Percentiles rank a stretch among this genome's conserved stretches.
Evolutionary conservation across 495 filamentous ascomycete genomes (phyloP).

Genomic region (Glonium stellatum): DNA sequence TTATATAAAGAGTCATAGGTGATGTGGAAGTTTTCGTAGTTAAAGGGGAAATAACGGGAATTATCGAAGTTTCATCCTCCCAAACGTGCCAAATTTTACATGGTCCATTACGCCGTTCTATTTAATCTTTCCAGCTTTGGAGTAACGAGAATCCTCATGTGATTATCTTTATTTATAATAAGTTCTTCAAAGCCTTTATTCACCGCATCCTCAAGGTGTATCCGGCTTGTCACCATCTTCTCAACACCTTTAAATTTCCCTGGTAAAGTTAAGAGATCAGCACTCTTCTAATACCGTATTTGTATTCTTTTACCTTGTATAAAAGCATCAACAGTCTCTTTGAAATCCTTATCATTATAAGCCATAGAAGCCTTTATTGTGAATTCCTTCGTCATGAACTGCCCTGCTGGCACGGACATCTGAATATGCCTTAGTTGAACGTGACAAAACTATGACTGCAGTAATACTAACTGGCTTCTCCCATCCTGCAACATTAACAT

Average conservation of each 20-base stretch:
- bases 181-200: slow-evolving; percentile 29
- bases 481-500: slow-evolving; percentile 31
- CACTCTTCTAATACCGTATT: background rate
- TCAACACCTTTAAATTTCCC: slow-evolving; percentile 31
- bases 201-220: slow-evolving; percentile 28
- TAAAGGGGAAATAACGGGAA: background rate
- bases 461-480: slow-evolving; percentile 19
- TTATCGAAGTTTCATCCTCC: too few species aligned
- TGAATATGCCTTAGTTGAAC: slow-evolving; percentile 1
- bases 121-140: slow-evolving; percentile 2
- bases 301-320: slow-evolving; percentile 19
- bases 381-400: slow-evolving; percentile 29
- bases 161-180: slow-evolving; percentile 29
- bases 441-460: background rate
- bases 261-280: slow-evolving; percentile 3
- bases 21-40: background rate
- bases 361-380: slow-evolving; percentile 25
- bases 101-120: background rate
- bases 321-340: slow-evolving; percentile 29
- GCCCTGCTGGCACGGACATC: slow-evolving; percentile 21
- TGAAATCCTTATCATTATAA: slow-evolving; percentile 30
- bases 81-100: too few species aligned
- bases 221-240: slow-evolving; percentile 32
- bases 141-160: slow-evolving; percentile 32
- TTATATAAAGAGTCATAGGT: background rate